phyloP scores from a whole-genome alignment of 306 rosid genomes.

The Gastrolobium villosum region DNA sequence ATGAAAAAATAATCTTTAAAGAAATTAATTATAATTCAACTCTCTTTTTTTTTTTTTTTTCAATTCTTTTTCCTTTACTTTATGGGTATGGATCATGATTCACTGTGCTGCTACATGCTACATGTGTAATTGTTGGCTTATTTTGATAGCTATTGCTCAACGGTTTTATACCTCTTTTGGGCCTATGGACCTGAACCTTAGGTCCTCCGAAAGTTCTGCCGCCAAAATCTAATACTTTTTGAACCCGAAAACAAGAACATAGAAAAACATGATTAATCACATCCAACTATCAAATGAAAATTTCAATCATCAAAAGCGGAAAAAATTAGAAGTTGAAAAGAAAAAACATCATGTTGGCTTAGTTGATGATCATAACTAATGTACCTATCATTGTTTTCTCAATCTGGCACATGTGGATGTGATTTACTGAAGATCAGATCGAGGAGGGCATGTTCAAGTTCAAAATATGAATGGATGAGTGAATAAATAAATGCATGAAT shows the following conservation, averaged over 20 bases:
- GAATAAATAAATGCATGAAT: slow-evolving; percentile 57
- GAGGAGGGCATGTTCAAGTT: slow-evolving; percentile 29
- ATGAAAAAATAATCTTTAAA: too few relatives aligned
- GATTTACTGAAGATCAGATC: slow-evolving; percentile 23
- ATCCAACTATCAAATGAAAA: slow-evolving; percentile 31
- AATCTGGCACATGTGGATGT: neutral
- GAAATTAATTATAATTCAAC: too few relatives aligned
- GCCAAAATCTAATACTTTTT: slow-evolving; percentile 71
- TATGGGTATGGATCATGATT: too few relatives aligned
- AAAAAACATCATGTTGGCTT: neutral
- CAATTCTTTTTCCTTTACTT: too few relatives aligned
- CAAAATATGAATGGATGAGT: slow-evolving; percentile 49
- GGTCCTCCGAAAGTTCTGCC: slow-evolving; percentile 77
- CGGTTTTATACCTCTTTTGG: slow-evolving; percentile 51
- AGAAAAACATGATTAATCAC: slow-evolving; percentile 6
- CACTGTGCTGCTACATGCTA: neutral
- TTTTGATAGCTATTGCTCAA: slow-evolving; percentile 35
- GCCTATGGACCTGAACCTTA: slow-evolving; percentile 52
- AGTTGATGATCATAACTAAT: neutral
- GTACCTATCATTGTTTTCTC: neutral
- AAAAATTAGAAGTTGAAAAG: neutral
- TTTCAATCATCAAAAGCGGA: neutral
- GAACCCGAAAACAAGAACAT: slow-evolving; percentile 49
- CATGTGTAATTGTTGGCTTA: slow-evolving; percentile 5
- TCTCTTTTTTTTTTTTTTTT: too few relatives aligned